Evolutionary conservation across 2,329 filamentous ascomycete genomes (phyloP).

Genomic region (Neonectria punicea): DNA sequence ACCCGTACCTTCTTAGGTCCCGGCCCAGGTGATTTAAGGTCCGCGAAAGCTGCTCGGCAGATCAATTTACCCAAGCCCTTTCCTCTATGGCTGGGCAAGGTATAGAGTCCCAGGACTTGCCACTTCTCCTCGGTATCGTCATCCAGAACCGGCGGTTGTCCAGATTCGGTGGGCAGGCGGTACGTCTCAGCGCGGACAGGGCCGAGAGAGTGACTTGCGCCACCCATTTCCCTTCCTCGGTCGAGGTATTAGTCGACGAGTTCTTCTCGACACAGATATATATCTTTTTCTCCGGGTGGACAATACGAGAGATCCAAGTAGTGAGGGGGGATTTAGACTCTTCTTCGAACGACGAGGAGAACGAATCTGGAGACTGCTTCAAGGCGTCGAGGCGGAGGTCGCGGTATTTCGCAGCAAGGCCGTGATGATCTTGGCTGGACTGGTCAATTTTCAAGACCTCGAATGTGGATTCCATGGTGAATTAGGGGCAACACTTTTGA

Average conservation of each 20-base stretch:
- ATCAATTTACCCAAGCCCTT: neutral
- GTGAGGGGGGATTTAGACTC: slow-evolving; percentile 1
- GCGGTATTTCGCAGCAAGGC: slow-evolving; percentile 1
- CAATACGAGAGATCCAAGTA: slow-evolving; percentile 3
- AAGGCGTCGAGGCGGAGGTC: slow-evolving; percentile 12
- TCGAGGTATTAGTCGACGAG: neutral
- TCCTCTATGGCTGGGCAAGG: neutral
- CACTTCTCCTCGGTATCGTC: slow-evolving; percentile 18
- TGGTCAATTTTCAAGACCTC: neutral
- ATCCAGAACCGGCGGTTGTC: neutral
- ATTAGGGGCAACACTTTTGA: neutral
- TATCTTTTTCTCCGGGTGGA: neutral
- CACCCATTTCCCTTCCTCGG: neutral
- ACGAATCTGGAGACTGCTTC: slow-evolving; percentile 4
- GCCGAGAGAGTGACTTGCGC: slow-evolving; percentile 11
- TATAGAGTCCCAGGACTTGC: slow-evolving; percentile 16
- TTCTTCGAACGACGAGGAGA: slow-evolving; percentile 11
- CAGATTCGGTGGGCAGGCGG: neutral
- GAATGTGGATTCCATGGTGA: neutral
- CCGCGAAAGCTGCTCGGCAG: neutral
- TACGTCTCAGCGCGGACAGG: neutral
- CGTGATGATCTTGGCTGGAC: neutral
- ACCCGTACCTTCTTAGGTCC: neutral
- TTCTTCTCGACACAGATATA: slow-evolving; percentile 8
- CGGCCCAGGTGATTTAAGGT: neutral